Evolutionary conservation across 768 basidiomycete genomes (phyloP), one percentile per base, ranked within the genome.

Genomic region (Chalciporus chontae): DNA sequence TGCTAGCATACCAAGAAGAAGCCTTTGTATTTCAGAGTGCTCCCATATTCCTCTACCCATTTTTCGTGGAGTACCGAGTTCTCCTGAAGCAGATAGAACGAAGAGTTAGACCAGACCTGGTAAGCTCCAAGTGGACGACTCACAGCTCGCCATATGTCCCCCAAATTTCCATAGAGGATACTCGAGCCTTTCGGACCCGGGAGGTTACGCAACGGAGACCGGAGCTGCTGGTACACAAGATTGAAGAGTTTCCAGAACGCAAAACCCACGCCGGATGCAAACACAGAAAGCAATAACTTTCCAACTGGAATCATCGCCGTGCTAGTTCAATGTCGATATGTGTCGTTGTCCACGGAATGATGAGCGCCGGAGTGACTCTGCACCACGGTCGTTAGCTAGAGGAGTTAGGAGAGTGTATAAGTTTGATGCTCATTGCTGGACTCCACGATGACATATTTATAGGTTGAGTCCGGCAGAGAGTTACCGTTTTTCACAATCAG

Each of bases 91-190:
- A 15, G n/a, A 36, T 5, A n/a, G 14, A 6, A 36, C 15, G 10
- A 31, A 11, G 13, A 31, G 29, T 31, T 11, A 31, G 29, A 31
- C 1, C 29, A 11, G 29, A 26, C 26, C 1, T 5, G 26, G 13
- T 31, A 10, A 4, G 10, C 31, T 36, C 34, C 1, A 36, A n/a
- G 15, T 17, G 9, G 31, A 1, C 27, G 18, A 61, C 68, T 23
- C 54, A 79, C 79, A 7, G 69, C 72, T 5, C 73, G 61, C 57
- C 62, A 64, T 4, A 83, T 71, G 7, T 77, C 70, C 36, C 60
- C 66, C 53, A 79, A 46, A 57, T 81, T 75, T 3, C 81, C 81
- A 51, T 63, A 79, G 11, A 83, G 43, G 46, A 68, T 67, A 52
- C 72, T 76, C 2, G 67, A 38, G 51, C 59, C 76, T 14, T 72